A percentile compares a stretch with the other conserved stretches of the same genome.
Conservation (phyloP, 805 yeast species). For the Wickerhamomyces canadensis region DNA sequence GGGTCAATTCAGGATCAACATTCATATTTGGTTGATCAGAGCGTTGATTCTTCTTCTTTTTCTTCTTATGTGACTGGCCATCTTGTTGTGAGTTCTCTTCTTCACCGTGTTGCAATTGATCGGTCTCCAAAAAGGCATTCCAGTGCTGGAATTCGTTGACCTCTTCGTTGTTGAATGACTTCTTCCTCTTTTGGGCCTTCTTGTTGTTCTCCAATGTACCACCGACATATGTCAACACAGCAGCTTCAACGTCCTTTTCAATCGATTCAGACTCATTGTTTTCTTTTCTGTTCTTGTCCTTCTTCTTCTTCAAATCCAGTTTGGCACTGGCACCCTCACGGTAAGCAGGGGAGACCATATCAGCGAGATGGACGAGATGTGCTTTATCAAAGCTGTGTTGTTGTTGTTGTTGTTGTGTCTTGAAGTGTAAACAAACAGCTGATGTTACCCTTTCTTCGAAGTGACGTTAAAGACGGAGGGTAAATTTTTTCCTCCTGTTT, state of each 20-base stretch:
- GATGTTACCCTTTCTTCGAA: conserved; percentile 5
- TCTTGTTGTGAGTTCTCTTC: conserved; percentile 10
- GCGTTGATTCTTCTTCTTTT: conserved; percentile 5
- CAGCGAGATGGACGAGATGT: no score
- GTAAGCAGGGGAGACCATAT: conserved; percentile 9
- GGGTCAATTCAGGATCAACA: conserved; percentile 56
- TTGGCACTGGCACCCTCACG: conserved; percentile 24
- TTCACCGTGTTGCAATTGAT: conserved; percentile 18
- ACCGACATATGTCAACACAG: conserved; percentile 69
- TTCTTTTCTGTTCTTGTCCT: conserved; percentile 7
- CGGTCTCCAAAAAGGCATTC: conserved; percentile 24
- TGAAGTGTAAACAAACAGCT: background rate
- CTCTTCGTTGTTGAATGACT: conserved; percentile 15
- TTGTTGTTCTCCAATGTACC: conserved; percentile 43
- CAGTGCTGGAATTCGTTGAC: conserved; percentile 24
- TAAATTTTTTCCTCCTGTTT: background rate
- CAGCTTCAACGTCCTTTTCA: conserved; percentile 65
- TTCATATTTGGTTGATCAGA: conserved; percentile 22
- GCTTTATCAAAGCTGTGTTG: no score
- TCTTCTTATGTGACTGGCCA: conserved; percentile 7
- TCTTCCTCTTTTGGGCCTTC: conserved; percentile 14
- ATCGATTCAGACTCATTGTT: conserved; percentile 8
- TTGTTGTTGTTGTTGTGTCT: background rate
- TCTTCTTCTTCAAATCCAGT: conserved; percentile 19
- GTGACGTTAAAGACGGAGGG: conserved; percentile 3